Evolutionary conservation across 2,329 filamentous ascomycete species (phyloP).

Genomic region (Tolypocladium cylindrosporum): DNA sequence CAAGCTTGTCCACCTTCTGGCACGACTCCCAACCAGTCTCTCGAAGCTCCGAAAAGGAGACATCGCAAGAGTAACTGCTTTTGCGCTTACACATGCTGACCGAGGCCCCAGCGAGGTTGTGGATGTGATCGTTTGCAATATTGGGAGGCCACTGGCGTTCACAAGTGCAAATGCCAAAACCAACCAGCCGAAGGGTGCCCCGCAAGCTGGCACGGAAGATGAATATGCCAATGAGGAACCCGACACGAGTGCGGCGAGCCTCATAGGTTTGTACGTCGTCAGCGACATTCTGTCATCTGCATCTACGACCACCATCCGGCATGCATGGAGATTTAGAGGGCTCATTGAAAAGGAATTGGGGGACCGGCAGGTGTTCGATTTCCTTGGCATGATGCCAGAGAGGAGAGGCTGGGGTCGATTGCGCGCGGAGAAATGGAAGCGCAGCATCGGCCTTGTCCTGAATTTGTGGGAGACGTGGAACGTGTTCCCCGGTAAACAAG

Average conservation of each 20-base stretch:
- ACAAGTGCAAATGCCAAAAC: conserved; percentile 58
- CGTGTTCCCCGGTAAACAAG: conserved; percentile 66
- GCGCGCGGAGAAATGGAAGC: conserved; percentile 75
- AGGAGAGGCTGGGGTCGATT: conserved; percentile 70
- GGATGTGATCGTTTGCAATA: conserved; percentile 75
- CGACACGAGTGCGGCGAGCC: conserved; percentile 62
- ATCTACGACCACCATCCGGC: conserved; percentile 66
- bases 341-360: conserved; percentile 67
- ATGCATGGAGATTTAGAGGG: conserved; percentile 78
- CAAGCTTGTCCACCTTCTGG: conserved; percentile 74
- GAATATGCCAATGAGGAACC: conserved; percentile 28
- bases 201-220: conserved; percentile 19
- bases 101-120: conserved; percentile 84
- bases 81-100: conserved; percentile 81
- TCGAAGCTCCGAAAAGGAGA: conserved; percentile 73
- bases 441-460: conserved; percentile 60
- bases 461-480: conserved; percentile 64
- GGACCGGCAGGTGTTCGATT: conserved; percentile 60
- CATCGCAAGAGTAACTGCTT: conserved; percentile 74
- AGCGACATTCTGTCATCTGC: conserved; percentile 71
- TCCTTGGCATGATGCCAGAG: conserved; percentile 63
- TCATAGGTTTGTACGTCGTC: conserved; percentile 71
- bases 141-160: conserved; percentile 65
- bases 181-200: conserved; percentile 24
- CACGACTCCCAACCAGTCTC: conserved; percentile 67